Percentiles rank a stretch among this genome's conserved stretches.
These are phyloP conservation scores for Apodospora peruviana DNA, from an alignment of 495 filamentous ascomycete genomes.

Conservation along the genomic window DNA sequence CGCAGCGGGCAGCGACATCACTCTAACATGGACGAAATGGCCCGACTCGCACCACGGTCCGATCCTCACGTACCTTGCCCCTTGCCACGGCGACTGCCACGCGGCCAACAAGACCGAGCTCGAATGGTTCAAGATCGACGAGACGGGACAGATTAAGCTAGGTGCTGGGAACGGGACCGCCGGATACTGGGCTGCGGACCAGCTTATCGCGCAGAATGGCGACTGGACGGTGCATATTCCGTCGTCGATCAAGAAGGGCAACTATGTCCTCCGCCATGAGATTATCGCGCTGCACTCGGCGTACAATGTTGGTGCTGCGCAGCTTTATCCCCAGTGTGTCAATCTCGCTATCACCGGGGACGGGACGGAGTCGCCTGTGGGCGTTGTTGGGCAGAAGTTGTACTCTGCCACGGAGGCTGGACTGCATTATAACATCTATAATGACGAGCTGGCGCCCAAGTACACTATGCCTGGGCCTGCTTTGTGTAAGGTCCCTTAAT, in stretches of 20 bases:
- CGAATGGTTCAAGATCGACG: slow-evolving; percentile 66
- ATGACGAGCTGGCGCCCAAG: slow-evolving; percentile 26
- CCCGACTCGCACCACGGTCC: slow-evolving; percentile 54
- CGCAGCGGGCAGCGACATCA: slow-evolving; percentile 47
- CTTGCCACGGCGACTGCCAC: slow-evolving; percentile 60
- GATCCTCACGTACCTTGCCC: slow-evolving; percentile 63
- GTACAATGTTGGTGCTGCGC: slow-evolving; percentile 51
- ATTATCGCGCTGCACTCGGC: slow-evolving; percentile 67
- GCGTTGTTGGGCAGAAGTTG: slow-evolving; percentile 47
- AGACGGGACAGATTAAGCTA: slow-evolving; percentile 47
- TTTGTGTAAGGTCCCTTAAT: not conserved
- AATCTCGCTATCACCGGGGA: slow-evolving; percentile 46
- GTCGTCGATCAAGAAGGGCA: slow-evolving; percentile 49
- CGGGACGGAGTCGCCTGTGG: slow-evolving; percentile 50
- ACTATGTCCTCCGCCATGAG: slow-evolving; percentile 70
- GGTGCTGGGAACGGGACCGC: slow-evolving; percentile 14
- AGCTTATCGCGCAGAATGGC: slow-evolving; percentile 57
- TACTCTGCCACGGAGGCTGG: slow-evolving; percentile 51
- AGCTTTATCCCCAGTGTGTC: slow-evolving; percentile 68
- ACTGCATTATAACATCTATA: slow-evolving; percentile 55
- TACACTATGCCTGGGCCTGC: slow-evolving; percentile 33
- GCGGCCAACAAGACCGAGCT: slow-evolving; percentile 55
- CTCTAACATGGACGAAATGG: slow-evolving; percentile 57
- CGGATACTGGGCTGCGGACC: slow-evolving; percentile 60
- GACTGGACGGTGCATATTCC: slow-evolving; percentile 63